Evolutionary conservation across 2,329 filamentous ascomycete genomes (phyloP).

Genomic region (Alternaria gansuensis): DNA sequence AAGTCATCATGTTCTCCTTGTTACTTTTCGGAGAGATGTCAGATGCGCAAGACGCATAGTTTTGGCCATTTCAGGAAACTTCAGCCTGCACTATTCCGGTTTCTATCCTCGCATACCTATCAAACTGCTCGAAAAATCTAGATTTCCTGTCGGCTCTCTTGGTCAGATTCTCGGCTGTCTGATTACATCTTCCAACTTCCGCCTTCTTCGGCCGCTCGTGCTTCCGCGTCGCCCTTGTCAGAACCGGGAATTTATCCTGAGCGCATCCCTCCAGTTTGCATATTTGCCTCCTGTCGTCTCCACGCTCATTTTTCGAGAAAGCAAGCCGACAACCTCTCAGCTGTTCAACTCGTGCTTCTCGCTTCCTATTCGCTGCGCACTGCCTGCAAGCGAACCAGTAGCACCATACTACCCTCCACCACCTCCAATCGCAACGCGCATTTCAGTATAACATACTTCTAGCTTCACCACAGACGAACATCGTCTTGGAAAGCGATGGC

Average conservation of each 20-base stretch:
- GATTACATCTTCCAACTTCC: neutral
- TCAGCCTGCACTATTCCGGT: neutral
- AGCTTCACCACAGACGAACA: conserved; percentile 21
- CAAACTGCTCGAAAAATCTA: neutral
- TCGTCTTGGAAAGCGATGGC: conserved; percentile 18
- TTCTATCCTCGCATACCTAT: neutral
- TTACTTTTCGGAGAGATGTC: neutral
- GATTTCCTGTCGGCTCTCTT: neutral
- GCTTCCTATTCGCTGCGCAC: conserved; percentile 40
- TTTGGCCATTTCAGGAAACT: neutral
- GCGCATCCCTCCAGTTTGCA: conserved; percentile 39
- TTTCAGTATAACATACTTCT: conserved; percentile 31
- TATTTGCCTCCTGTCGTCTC: conserved; percentile 23
- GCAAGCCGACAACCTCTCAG: conserved; percentile 19
- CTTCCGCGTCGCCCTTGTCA: conserved; percentile 4
- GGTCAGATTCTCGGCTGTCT: neutral
- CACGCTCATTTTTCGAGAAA: conserved; percentile 21
- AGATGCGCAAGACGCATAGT: neutral
- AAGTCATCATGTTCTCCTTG: neutral
- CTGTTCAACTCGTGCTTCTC: conserved; percentile 22
- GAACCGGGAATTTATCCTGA: neutral
- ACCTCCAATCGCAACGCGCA: conserved; percentile 37
- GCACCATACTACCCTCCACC: conserved; percentile 33
- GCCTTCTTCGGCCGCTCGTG: neutral
- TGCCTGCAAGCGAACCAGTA: conserved; percentile 40